Base-by-base conservation (phyloP, 2,329 filamentous ascomycete genomes). In the Neonectria punicea region DNA sequence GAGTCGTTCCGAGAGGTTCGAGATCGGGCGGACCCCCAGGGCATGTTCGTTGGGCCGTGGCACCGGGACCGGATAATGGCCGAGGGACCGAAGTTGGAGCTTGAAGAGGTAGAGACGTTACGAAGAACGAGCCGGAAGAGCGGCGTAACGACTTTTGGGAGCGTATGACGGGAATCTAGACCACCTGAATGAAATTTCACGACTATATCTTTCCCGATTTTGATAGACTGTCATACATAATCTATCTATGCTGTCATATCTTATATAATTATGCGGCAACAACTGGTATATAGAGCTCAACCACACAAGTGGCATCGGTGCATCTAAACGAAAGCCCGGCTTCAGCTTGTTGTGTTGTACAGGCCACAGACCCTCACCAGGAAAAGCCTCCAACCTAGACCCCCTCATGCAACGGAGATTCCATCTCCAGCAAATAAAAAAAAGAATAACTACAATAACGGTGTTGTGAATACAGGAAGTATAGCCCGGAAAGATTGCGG, bases 11-110 rank as follows among this genome's bases (percentile, higher is more conserved):
- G 91, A 44, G 81, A 84, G 30, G 85, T 97, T 7, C 86, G 94
- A 58, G 85, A 91, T 64, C 84, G 89, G 57, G 89, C 88, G 36
- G 93, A 97, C 75, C 91, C 92, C 0, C 89, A 94, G 66, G 93
- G 93, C 61, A 91, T 97, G 87, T 97, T 97, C 79, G 85, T 95
- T 14, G 95, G 95, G 2, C 90, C 94, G 53, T 99, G 95, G 95
- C 93, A 98, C 79, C 85, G 92, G 30, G 86, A 91, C 56, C 88
- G 88, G 72, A 82, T 97, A 20, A 77, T 89, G 46, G 77, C 73
- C 3, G 76, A 77, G 18, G 77, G 73, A 1, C 65, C 73, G 4
- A 76, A 70, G 55, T 73, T 82, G 14, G 69, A 74, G 36, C 66
- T 82, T 32, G 80, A 82, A 58, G 80, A 82, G 70, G 68, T 77